Conservation (phyloP, 2,329 filamentous ascomycete genomes). For the Xylaria sp. region DNA sequence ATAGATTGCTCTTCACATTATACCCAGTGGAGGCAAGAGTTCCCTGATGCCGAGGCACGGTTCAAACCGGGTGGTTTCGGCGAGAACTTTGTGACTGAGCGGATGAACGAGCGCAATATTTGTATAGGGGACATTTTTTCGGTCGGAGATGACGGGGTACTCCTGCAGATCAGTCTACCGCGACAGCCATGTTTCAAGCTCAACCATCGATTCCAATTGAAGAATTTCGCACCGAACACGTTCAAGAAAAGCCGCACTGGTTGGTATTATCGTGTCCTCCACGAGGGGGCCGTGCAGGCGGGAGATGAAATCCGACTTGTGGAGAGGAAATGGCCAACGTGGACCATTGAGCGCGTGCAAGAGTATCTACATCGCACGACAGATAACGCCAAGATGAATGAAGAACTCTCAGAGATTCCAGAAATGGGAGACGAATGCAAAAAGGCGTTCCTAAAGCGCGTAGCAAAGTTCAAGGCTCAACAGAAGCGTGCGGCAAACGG, state of each 20-base stretch:
- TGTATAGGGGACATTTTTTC: slow-evolving; percentile 67
- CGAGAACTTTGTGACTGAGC: slow-evolving; percentile 65
- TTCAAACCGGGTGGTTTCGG: slow-evolving; percentile 67
- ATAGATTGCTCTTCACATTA: slow-evolving; percentile 67
- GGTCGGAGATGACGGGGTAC: slow-evolving; percentile 48
- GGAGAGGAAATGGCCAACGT: slow-evolving; percentile 60
- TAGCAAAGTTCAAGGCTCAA: slow-evolving; percentile 53
- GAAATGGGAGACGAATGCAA: slow-evolving; percentile 56
- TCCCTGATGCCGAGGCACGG: slow-evolving; percentile 54
- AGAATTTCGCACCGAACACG: slow-evolving; percentile 64
- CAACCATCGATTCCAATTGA: slow-evolving; percentile 69
- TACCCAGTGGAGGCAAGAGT: slow-evolving; percentile 56
- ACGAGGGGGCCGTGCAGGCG: slow-evolving; percentile 57
- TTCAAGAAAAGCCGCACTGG: slow-evolving; percentile 65
- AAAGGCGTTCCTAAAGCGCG: slow-evolving; percentile 54
- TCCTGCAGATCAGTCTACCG: slow-evolving; percentile 65
- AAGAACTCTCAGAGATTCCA: slow-evolving; percentile 57
- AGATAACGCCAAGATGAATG: slow-evolving; percentile 57
- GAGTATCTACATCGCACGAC: slow-evolving; percentile 64
- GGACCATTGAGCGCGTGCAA: slow-evolving; percentile 68
- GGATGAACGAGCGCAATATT: slow-evolving; percentile 67
- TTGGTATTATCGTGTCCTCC: slow-evolving; percentile 69
- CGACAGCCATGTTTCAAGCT: slow-evolving; percentile 72
- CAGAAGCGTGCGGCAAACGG: slow-evolving; percentile 33
- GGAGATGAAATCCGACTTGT: slow-evolving; percentile 64